phyloP scores from a whole-genome alignment of 768 basidiomycete species.

The Holtermanniella nyarrowii region DNA sequence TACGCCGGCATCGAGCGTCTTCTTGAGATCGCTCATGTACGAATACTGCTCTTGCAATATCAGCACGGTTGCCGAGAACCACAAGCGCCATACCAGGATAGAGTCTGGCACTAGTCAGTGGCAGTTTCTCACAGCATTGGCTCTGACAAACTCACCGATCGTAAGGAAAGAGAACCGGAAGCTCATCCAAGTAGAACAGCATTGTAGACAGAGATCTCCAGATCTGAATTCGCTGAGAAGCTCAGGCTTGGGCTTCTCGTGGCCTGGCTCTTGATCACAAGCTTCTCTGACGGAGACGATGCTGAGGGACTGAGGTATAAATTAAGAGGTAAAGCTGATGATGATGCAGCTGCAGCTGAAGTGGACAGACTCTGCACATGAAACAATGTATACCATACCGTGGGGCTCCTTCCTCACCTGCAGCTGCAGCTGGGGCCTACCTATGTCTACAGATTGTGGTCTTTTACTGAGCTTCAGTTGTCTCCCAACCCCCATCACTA shows the following conservation, averaged over 20 bases:
- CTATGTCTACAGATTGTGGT: no score
- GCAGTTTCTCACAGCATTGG: conserved; percentile 38
- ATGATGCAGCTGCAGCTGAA: not conserved
- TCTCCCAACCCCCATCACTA: no score
- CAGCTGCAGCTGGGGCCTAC: no score
- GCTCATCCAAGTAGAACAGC: conserved; percentile 34
- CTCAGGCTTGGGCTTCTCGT: no score
- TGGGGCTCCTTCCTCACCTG: no score
- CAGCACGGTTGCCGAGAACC: conserved; percentile 7
- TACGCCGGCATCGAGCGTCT: conserved; percentile 88
- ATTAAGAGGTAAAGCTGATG: not conserved
- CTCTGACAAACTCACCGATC: conserved; percentile 24
- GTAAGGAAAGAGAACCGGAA: conserved; percentile 40
- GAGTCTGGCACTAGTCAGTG: conserved; percentile 71
- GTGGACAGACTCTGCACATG: no score
- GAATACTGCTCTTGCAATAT: conserved; percentile 76
- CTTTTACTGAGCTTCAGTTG: no score
- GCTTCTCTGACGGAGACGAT: not conserved
- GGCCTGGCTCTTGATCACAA: no score
- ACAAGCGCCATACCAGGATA: conserved; percentile 66
- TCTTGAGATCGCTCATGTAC: conserved; percentile 97
- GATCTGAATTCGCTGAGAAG: no score
- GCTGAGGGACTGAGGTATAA: not conserved
- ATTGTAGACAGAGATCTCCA: conserved; percentile 7
- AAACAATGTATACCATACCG: no score